Base-by-base conservation (phyloP, 2,329 filamentous ascomycete species). In the Penicillium sp. region DNA sequence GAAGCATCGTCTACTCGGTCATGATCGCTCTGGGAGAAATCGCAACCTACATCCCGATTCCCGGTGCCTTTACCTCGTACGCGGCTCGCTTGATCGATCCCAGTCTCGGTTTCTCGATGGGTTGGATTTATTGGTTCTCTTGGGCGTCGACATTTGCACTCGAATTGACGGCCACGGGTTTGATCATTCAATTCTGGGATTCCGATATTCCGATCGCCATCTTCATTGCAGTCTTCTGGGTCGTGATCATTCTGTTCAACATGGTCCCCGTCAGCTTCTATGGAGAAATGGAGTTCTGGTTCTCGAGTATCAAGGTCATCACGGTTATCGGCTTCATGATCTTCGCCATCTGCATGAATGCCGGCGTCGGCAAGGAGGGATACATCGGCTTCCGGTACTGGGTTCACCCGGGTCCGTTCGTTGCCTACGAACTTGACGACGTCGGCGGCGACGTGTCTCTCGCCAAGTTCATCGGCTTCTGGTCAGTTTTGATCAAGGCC, bases 71-170 rank as follows among this genome's bases (percentile, higher is more conserved):
- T 67, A 88, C 87, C 41, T 80, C 84, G 31, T 92, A 91, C 62
- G 87, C 88, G 20, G 80, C 83, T 40, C 86, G 89, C 14, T 90
- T 92, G 63, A 79, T 90, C 55, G 84, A 88, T 61, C 84, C 83
- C 13, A 84, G 84, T 44, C 74, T 90, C 47, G 87, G 86, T 8
- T 91, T 90, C 63, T 79, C 87, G 24, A 87, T 90, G 79, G 88
- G 88, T 24, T 92, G 88, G 88, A 84, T 89, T 53, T 92, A 92
- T 71, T 91, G 86, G 85, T 90, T 90, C 63, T 85, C 81, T 33
- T 92, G 86, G 86, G 79, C 84, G 16, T 83, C 87, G 51, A 90
- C 87, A 0, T 88, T 83, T 58, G 86, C 87, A 1, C 79, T 90
- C 9, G 87, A 91, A 65, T 76, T 91, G 38, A 87, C 83, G 0